Percentiles rank a stretch among this genome's conserved stretches.
phyloP scores from a whole-genome alignment of 139 green algal species.

The Micromonas pusilla region DNA sequence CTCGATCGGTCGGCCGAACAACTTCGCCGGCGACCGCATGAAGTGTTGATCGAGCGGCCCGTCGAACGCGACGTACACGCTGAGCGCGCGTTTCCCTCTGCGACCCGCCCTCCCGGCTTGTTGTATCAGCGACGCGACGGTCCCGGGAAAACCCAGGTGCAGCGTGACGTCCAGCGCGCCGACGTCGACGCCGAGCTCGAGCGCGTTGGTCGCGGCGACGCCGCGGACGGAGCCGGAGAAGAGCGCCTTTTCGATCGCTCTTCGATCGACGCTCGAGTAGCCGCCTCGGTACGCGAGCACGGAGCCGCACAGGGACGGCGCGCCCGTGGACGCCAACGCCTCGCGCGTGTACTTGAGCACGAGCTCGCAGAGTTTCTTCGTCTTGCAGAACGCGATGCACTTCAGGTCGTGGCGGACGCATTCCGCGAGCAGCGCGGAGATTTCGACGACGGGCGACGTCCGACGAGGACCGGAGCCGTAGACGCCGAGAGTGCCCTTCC shows the following conservation, averaged over 20 bases:
- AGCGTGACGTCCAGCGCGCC: constrained; percentile 85
- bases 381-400: constrained; percentile 93
- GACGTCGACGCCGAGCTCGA: constrained; percentile 94
- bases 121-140: constrained; percentile 68
- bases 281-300: constrained; percentile 32
- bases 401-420: constrained; percentile 80
- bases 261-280: constrained; percentile 35
- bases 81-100: constrained; percentile 52
- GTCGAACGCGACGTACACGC: constrained; percentile 84
- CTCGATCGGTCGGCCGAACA: constrained; percentile 82
- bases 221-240: constrained; percentile 46
- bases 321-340: constrained; percentile 41
- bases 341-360: constrained; percentile 79
- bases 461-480: neutral
- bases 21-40: constrained; percentile 64
- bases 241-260: constrained; percentile 36
- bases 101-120: constrained; percentile 82
- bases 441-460: constrained; percentile 78
- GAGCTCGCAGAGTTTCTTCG: constrained; percentile 91
- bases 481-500: no score
- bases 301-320: neutral
- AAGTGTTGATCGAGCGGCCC: constrained; percentile 92
- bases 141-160: constrained; percentile 76
- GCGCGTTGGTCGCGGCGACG: constrained; percentile 88
- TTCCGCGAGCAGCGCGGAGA: constrained; percentile 64